Evolutionary conservation across 306 rosid species (phyloP).

Genomic region (Begonia loranthoides): DNA sequence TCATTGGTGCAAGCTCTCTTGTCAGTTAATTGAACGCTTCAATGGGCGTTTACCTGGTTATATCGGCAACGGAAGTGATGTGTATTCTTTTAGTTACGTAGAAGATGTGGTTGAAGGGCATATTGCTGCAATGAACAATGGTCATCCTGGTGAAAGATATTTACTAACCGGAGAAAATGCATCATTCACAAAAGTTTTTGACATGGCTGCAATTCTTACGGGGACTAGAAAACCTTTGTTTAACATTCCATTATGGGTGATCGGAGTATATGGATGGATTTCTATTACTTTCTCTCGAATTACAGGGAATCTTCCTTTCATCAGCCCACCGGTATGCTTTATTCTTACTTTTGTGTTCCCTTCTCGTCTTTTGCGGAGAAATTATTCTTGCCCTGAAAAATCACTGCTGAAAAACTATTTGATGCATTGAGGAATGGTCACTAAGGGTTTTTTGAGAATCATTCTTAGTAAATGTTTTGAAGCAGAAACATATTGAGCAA

Average conservation of each 20-base stretch:
- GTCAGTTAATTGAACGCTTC: conserved; percentile 64
- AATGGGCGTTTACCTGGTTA: conserved; percentile 82
- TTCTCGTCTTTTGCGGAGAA: not conserved
- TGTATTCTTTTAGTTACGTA: conserved; percentile 63
- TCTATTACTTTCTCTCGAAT: conserved; percentile 43
- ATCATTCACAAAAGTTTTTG: conserved; percentile 60
- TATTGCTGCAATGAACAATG: conserved; percentile 54
- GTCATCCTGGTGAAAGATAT: conserved; percentile 57
- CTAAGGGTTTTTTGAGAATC: too few relatives aligned
- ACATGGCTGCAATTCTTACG: conserved; percentile 54
- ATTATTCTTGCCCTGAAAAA: too few relatives aligned
- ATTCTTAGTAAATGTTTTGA: too few relatives aligned
- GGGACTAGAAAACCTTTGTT: conserved; percentile 41
- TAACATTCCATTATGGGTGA: conserved; percentile 56
- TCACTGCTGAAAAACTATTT: too few relatives aligned
- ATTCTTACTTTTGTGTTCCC: conserved; percentile 9
- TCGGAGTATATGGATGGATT: conserved; percentile 62
- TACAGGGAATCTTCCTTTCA: conserved; percentile 61
- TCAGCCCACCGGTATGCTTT: conserved; percentile 79
- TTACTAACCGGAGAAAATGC: conserved; percentile 84
- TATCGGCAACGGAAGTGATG: conserved; percentile 56
- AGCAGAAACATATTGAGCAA: too few relatives aligned
- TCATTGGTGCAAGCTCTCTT: conserved; percentile 4
- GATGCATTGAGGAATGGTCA: too few relatives aligned
- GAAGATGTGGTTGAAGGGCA: conserved; percentile 88